Percentiles rank a stretch among this genome's conserved stretches.
Conservation (phyloP, 2,329 filamentous ascomycete species). For the Clarireedia sp. region DNA sequence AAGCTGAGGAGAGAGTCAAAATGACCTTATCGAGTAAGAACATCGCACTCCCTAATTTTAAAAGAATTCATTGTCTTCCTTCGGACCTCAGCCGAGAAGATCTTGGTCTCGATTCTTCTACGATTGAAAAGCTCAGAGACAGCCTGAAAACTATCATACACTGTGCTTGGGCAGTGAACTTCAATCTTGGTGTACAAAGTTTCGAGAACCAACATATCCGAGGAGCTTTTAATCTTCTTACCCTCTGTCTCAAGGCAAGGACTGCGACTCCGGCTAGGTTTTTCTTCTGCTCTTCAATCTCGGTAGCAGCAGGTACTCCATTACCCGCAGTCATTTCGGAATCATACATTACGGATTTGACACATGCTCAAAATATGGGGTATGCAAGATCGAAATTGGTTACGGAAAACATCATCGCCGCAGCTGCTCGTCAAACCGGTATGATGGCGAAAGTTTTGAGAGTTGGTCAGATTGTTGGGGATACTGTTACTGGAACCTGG, state of each 20-base stretch:
- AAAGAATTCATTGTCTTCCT: slow-evolving; percentile 33
- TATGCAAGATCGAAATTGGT: slow-evolving; percentile 45
- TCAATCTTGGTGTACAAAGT: slow-evolving; percentile 43
- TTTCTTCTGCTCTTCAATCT: slow-evolving; percentile 34
- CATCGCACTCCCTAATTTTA: slow-evolving; percentile 15
- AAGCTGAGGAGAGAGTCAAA: slow-evolving; percentile 6
- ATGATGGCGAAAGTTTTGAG: slow-evolving; percentile 34
- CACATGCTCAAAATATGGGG: slow-evolving; percentile 39
- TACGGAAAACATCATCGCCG: slow-evolving; percentile 36
- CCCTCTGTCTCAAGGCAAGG: slow-evolving; percentile 28
- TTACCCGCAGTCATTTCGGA: slow-evolving; percentile 31
- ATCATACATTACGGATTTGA: slow-evolving; percentile 19
- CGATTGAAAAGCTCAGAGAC: slow-evolving; percentile 25
- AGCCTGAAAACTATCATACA: slow-evolving; percentile 40
- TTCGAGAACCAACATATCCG: slow-evolving; percentile 40
- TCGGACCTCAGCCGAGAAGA: slow-evolving; percentile 33
- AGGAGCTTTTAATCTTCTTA: slow-evolving; percentile 38
- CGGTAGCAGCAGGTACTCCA: slow-evolving; percentile 26
- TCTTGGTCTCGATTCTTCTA: slow-evolving; percentile 32
- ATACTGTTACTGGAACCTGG: slow-evolving; percentile 41
- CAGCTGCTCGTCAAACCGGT: slow-evolving; percentile 29
- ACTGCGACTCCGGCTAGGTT: slow-evolving; percentile 27
- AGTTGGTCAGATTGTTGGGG: slow-evolving; percentile 44
- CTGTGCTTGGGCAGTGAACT: slow-evolving; percentile 49
- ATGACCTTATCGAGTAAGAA: background rate